Evolutionary conservation across 2,329 filamentous ascomycete genomes (phyloP).

Genomic region (Penicillium sp.): DNA sequence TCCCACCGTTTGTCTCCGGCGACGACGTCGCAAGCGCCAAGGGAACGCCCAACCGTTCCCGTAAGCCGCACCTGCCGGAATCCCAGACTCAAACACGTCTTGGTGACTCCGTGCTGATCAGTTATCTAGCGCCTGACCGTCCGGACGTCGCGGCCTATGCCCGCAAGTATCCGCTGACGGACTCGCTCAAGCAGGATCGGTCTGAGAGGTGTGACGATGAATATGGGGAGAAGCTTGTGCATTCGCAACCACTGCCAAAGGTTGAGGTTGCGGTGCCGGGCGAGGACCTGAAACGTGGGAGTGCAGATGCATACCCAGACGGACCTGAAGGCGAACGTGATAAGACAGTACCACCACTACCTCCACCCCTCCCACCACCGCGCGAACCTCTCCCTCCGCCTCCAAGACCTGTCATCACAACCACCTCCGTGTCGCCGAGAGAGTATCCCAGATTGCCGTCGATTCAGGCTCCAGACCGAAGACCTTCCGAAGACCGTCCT

Average conservation of each 20-base stretch:
- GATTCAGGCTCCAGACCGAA: slow-evolving; percentile 5
- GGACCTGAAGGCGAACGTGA: background rate
- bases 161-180: slow-evolving; percentile 50
- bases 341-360: background rate
- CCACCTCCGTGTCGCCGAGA: slow-evolving; percentile 6
- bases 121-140: slow-evolving; percentile 61
- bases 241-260: background rate
- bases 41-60: slow-evolving; percentile 34
- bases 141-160: slow-evolving; percentile 64
- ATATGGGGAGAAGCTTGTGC: background rate
- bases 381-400: slow-evolving; percentile 1
- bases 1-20: slow-evolving; percentile 37
- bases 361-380: background rate
- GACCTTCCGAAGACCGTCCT: slow-evolving; percentile 7
- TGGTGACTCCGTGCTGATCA: slow-evolving; percentile 60
- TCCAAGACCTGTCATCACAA: background rate
- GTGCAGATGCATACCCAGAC: background rate
- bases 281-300: background rate
- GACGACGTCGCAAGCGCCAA: slow-evolving; percentile 23
- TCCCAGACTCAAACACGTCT: slow-evolving; percentile 52
- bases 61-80: slow-evolving; percentile 34
- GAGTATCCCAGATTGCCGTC: slow-evolving; percentile 6
- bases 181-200: slow-evolving; percentile 30
- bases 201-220: slow-evolving; percentile 40
- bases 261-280: background rate